Percentiles rank a stretch among this genome's conserved stretches.
Conservation (phyloP, 23 red algal species). For the Gracilaria caudata region DNA sequence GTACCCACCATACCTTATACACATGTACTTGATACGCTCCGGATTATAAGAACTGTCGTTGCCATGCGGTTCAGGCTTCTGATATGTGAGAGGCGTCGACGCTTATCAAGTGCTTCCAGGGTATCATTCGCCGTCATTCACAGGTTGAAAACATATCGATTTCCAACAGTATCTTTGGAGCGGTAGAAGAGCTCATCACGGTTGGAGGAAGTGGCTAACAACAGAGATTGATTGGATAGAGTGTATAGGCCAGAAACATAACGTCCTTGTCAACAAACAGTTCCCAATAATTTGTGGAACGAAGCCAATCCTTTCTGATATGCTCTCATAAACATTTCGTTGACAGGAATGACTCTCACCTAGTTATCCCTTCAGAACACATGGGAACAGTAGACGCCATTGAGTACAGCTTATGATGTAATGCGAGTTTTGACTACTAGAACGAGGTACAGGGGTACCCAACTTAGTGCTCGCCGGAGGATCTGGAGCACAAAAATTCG, state of each 20-base stretch:
- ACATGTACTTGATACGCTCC: not conserved
- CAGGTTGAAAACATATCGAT: not conserved
- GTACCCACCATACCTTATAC: conserved; percentile 9
- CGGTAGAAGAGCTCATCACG: not conserved
- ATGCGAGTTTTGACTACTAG: not conserved
- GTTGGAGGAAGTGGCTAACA: not conserved
- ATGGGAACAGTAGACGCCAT: not conserved
- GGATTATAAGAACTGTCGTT: not conserved
- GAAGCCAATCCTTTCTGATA: not conserved
- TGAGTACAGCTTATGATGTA: not conserved
- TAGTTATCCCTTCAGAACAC: not conserved
- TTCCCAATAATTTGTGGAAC: not conserved
- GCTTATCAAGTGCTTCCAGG: not conserved
- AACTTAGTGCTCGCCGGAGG: not conserved
- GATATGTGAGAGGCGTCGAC: not conserved
- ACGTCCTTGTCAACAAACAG: not conserved
- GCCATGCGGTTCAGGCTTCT: not conserved
- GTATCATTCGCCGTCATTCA: not conserved
- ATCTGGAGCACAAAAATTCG: not conserved
- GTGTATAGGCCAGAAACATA: conserved; percentile 8
- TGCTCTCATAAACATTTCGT: not conserved
- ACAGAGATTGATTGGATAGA: not conserved
- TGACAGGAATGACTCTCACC: conserved; percentile 1
- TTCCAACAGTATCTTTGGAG: not conserved
- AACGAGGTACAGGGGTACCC: not conserved